phyloP scores from a whole-genome alignment of 2,329 filamentous ascomycete species.

The Aspergillus pseudotamarii region DNA sequence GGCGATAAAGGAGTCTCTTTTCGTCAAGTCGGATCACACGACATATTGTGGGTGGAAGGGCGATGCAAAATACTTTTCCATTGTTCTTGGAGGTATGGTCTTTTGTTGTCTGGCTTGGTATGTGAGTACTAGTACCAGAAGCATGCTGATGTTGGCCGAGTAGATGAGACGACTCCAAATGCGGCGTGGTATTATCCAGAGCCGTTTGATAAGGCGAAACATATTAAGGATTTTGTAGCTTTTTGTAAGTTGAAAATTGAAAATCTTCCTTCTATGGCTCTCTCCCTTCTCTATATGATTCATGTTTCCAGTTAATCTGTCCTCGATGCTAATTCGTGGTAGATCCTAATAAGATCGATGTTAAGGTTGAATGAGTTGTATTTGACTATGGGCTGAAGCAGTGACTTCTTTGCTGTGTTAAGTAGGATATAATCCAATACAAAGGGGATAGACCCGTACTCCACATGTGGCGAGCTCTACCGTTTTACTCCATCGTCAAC shows the following conservation, averaged over 20 bases:
- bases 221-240: constrained; percentile 59
- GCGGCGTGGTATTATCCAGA: constrained; percentile 63
- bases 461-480: neutral
- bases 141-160: neutral
- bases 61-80: constrained; percentile 58
- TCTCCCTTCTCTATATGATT: neutral
- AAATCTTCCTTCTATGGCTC: neutral
- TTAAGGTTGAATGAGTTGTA: constrained; percentile 18
- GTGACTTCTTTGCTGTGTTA: neutral
- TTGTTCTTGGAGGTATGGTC: constrained; percentile 53
- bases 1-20: constrained; percentile 47
- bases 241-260: constrained; percentile 55
- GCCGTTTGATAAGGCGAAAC: constrained; percentile 52
- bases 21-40: constrained; percentile 49
- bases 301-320: too few relatives aligned
- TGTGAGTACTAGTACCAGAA: neutral
- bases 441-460: neutral
- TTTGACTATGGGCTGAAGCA: neutral
- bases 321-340: neutral
- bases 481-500: neutral
- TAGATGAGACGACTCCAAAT: constrained; percentile 53
- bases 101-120: constrained; percentile 3
- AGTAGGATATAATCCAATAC: neutral
- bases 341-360: constrained; percentile 42
- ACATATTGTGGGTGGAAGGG: constrained; percentile 63